Base-by-base conservation (phyloP, 305 asterid genomes). In the Striga hermonthica region DNA sequence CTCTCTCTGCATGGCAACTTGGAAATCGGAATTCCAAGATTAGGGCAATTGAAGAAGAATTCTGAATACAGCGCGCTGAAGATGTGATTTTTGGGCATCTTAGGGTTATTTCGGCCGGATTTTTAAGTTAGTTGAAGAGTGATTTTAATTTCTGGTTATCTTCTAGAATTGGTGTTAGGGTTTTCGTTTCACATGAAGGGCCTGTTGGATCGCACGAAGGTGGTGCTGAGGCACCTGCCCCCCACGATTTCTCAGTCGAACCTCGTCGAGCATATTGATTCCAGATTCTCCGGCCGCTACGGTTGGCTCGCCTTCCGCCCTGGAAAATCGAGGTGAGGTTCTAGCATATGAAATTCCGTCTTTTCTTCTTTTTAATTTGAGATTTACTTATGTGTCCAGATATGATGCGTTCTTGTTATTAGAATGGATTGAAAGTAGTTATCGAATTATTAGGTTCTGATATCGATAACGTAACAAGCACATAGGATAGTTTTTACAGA, bases 221-320 rank as follows among this genome's bases (percentile, higher is more conserved):
- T 83, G 72, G 95, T 89, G 87, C 77, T 89, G 67, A 88, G 96
- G 80, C 95, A 82, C 89, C 79, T 86, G 85, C 96, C 92, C 74
- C 90, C 95, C 47, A 69, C 87, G 61, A 83, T 89, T 82, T 73
- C 95, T 58, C 81, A 81, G 85, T 84, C 89, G 4, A 77, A 81
- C 81, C 81, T 89, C 39, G 60, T 75, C 72, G 95, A 89, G 60
- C 90, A 83, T 58, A 74, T 84, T 57, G 89, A 84, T 76, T 74
- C 93, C 63, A 82, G 86, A 69, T 89, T 86, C 72, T 60, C 82
- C 11, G 92, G 89, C 57, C 90, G 93, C 35, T 89, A 83, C 69
- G 76, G 68, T 68, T 82, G 92, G 87, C 62, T 82, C 54, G 69
- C 75, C 6, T 89, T 83, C 70, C 78, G 74, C n/a, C 84, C 88